These are phyloP conservation scores for Aspergillus ochraceus DNA, from an alignment of 2,329 filamentous ascomycete species.

Conservation along the genomic window DNA sequence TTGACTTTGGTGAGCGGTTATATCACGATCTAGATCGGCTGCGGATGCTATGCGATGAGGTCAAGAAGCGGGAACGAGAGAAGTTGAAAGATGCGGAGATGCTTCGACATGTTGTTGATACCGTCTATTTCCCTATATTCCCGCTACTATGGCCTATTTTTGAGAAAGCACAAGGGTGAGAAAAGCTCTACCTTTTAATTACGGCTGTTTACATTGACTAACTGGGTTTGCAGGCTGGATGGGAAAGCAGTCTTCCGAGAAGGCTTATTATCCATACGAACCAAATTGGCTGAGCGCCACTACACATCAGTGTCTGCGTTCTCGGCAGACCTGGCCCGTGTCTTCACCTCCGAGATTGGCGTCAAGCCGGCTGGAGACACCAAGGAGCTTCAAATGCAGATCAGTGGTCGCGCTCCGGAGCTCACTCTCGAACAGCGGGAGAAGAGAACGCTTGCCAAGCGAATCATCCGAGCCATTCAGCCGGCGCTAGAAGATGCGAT, in stretches of 20 bases:
- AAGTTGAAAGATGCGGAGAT: slow-evolving; percentile 77
- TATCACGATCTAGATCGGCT: slow-evolving; percentile 72
- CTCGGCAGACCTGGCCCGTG: slow-evolving; percentile 56
- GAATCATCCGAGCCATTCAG: slow-evolving; percentile 82
- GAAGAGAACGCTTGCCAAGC: slow-evolving; percentile 79
- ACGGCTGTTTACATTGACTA: slow-evolving; percentile 4
- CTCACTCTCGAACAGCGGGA: slow-evolving; percentile 69
- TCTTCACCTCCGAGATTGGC: slow-evolving; percentile 56
- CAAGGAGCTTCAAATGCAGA: slow-evolving; percentile 50
- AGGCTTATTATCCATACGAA: slow-evolving; percentile 54
- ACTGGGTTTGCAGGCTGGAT: slow-evolving; percentile 41
- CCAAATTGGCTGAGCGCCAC: slow-evolving; percentile 55
- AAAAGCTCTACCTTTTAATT: slow-evolving; percentile 24
- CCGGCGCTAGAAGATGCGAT: slow-evolving; percentile 73
- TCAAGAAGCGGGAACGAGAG: slow-evolving; percentile 73
- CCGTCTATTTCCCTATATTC: slow-evolving; percentile 86
- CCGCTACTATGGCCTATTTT: slow-evolving; percentile 75
- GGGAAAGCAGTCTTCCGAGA: slow-evolving; percentile 55
- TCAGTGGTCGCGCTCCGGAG: slow-evolving; percentile 49
- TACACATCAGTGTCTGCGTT: slow-evolving; percentile 64
- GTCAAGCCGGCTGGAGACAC: slow-evolving; percentile 49
- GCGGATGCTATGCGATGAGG: slow-evolving; percentile 65
- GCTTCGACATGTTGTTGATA: slow-evolving; percentile 78
- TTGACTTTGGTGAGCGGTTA: slow-evolving; percentile 76
- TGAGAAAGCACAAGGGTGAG: slow-evolving; percentile 79